These are phyloP conservation scores for Botrytis byssoidea DNA, from an alignment of 2,329 filamentous ascomycete species.

Conservation along the genomic window DNA sequence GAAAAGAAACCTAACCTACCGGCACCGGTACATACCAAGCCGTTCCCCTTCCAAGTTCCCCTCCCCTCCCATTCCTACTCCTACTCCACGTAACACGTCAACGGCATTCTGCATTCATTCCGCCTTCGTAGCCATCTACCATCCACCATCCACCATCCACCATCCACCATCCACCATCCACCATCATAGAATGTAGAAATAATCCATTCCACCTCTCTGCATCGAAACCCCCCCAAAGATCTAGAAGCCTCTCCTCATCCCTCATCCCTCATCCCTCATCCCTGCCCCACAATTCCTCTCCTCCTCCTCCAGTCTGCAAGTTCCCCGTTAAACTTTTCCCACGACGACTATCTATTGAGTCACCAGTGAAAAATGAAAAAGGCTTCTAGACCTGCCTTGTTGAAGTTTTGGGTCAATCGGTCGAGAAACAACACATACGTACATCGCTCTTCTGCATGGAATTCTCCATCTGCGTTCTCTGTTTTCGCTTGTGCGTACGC, in stretches of 20 bases:
- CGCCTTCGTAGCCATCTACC: too few species aligned
- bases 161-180: too few species aligned
- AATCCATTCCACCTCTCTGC: background rate
- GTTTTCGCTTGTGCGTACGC: background rate
- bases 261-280: too few species aligned
- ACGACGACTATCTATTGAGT: background rate
- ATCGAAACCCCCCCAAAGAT: background rate
- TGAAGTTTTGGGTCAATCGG: background rate
- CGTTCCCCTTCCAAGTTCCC: background rate
- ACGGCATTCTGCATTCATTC: background rate
- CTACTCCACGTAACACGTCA: conserved; percentile 5
- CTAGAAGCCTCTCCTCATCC: background rate
- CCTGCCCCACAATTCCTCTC: background rate
- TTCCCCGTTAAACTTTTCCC: background rate
- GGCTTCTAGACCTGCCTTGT: background rate
- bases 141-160: too few species aligned
- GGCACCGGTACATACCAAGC: background rate
- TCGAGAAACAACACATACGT: background rate
- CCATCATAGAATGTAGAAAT: too few species aligned
- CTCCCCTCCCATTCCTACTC: too few species aligned
- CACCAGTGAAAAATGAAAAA: too few species aligned
- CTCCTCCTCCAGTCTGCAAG: background rate
- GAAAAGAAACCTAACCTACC: background rate
- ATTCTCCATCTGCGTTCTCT: background rate
- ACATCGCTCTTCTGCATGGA: background rate